Conservation (phyloP, 1,284 basidiomycete genomes). For the Tylopilus sp. region DNA sequence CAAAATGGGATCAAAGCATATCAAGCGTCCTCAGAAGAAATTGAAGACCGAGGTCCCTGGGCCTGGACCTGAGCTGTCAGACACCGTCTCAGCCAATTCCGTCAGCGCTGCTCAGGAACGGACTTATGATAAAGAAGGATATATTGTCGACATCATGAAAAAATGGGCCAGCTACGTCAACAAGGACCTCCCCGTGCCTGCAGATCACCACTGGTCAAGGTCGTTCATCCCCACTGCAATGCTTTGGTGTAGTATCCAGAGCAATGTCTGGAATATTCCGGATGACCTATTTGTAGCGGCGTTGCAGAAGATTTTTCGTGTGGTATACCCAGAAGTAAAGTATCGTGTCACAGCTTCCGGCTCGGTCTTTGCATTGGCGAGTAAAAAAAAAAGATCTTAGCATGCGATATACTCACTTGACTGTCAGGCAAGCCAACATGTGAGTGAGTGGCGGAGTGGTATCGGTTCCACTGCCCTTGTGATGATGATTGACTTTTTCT, state of each 20-base stretch:
- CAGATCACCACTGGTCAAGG: neutral
- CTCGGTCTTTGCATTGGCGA: conserved; percentile 8
- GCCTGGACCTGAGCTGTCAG: neutral
- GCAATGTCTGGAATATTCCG: neutral
- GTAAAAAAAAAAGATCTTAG: neutral
- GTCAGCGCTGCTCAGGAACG: neutral
- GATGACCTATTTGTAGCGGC: neutral
- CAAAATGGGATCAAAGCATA: neutral
- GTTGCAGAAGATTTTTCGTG: conserved; percentile 3
- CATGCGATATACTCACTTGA: neutral
- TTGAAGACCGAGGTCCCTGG: neutral
- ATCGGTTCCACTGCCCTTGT: conserved; percentile 15
- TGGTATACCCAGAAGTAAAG: conserved; percentile 7
- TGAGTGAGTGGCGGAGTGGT: conserved; percentile 18
- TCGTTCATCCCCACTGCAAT: neutral
- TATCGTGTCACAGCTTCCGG: conserved; percentile 4
- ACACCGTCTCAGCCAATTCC: neutral
- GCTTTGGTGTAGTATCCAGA: conserved; percentile 9
- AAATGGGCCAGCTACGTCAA: conserved; percentile 1
- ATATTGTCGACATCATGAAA: conserved; percentile 4
- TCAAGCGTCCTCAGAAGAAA: neutral
- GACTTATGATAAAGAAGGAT: neutral
- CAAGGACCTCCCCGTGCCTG: conserved; percentile 1
- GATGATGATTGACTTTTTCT: conserved; percentile 14
- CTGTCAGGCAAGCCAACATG: conserved; percentile 7